Evolutionary conservation across 2,329 filamentous ascomycete genomes (phyloP), one percentile per base, ranked within the genome.

Genomic region (Raffaelea deltoideospora): DNA sequence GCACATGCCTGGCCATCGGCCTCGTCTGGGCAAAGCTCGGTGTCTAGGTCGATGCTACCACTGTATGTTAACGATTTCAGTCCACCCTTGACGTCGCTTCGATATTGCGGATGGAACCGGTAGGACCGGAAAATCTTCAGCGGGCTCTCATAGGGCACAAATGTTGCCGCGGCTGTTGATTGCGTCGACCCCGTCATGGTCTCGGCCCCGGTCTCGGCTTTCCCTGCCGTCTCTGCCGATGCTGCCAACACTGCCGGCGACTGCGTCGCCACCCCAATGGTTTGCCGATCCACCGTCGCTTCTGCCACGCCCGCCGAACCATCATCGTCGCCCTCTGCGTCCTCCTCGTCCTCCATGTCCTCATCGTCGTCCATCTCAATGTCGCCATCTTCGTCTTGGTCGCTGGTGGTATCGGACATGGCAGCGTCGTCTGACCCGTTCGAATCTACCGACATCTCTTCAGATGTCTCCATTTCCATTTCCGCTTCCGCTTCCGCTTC

Each of bases 1-100:
- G 68, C 56, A 44, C 90, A 96, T 46, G 66, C 62, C 42, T 75
- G 74, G 36, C 76, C 76, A 33, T 67, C 65, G 43, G 82, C 61
- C 56, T 93, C 83, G 49, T 73, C 79, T 27, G 75, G 78, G 57
- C 90, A 98, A 34, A 96, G 52, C 43, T 72, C 70, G 47, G 71
- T 76, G 42, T 73, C 66, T 19, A 76, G 67, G 53, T 95, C 76
- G 57, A 98, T 93, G 47, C 77, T 79, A 58, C 93, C 83, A 60
- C 84, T 95, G 61, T 88, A 96, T 31, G 87, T 96, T 63, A 92
- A 67, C 45, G 90, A 96, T 52, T 80, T 78, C 52, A 86, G 79
- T 31, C 88, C 88, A 43, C 78, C 79, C 38, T 72, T 54, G 39
- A 94, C 76, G 39, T 72, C 63, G 34, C 79, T 57, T 45, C 66